Base-by-base conservation (phyloP, 2,329 filamentous ascomycete genomes). In the Eurotiales sp. region DNA sequence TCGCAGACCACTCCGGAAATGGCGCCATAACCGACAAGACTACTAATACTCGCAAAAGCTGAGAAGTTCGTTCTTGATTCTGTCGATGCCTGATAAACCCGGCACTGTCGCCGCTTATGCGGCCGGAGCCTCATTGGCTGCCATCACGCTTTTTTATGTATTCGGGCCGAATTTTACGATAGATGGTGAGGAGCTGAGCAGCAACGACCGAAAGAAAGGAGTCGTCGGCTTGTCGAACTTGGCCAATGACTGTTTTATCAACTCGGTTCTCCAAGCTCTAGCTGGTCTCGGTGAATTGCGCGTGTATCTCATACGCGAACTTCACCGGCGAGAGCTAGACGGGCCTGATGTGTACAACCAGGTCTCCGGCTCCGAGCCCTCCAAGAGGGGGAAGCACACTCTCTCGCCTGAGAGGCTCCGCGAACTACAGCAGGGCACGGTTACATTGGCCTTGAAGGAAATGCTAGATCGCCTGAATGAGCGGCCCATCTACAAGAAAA, bases 161-260 rank as follows among this genome's bases (percentile, higher is more conserved):
- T 97, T 99, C 72, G 90, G 87, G 8, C 93, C 93, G n/a, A 97
- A 91, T 47, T 97, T 92, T 71, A 88, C 95, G 62, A 86, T 97
- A 68, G 92, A 99, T 72, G 84, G 86, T 65, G 87, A 93, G 51
- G 80, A 85, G 46, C 76, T 77, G 21, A 73, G 71, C 52, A 75
- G 70, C 55, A 81, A 80, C 50, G 73, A 74, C 56, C 84, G 88
- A 60, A 93, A 90, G 71, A 92, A 89, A 65, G 88, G 88, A 53
- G 88, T 95, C 39, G 90, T 97, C 50, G 93, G 93, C 34, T 79
- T 97, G 51, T 78, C 79, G 48, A 99, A 99, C 70, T 85, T 89
- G 8, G 93, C 92, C 59, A 99, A 99, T 71, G 93, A 93, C 70
- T 93, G 88, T 75, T 93, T 92, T 72, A 96, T 97, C 75, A 99